Base-by-base conservation (phyloP, 805 yeast genomes). In the Saccharomycopsis fermentans region DNA sequence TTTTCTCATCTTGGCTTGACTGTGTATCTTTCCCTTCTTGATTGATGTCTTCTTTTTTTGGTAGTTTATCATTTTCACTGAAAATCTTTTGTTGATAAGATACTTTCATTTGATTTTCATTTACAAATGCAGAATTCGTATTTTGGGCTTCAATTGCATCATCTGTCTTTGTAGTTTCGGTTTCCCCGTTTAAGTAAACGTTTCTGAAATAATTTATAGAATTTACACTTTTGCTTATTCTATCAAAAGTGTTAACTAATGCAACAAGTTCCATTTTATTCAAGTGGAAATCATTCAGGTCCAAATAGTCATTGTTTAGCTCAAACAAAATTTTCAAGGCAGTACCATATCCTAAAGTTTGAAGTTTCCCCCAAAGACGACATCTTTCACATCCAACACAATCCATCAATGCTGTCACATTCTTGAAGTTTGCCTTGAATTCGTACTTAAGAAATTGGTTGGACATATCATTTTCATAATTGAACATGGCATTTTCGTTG, bases 351-450 rank as follows among this genome's bases (percentile, higher is more conserved):
- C 99, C 99, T 16, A 94, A 89, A 1, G 96, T 90, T 74, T 94
- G 99, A 34, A 94, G 81, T 71, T 94, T 94, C 9, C 99, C 99
- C 99, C 99, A 94, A 72, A 94, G 76, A 67, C 97, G 81, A 71
- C 99, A 94, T 68, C 97, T 79, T 69, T 94, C 99, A 75, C 99
- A 94, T 40, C 96, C 97, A 47, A 94, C 98, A 74, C 99, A 94
- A 70, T 92, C 97, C 97, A 94, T 94, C 51, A 94, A 82, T 55
- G 88, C 85, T 21, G 96, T 84, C 26, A 94, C 95, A 69, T 94
- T 94, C 67, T 83, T 84, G 71, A 94, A 95, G 56, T 96, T 84
- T 40, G 80, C 72, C 62, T 92, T 80, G 74, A 94, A 91, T 66
- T 94, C 98, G 63, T 85, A 84, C 66, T 94, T 94, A 59, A 92